Percentiles rank a stretch among this genome's conserved stretches.
Conservation (phyloP, 176 grass and related monocot species). For the Lolium multiflorum region DNA sequence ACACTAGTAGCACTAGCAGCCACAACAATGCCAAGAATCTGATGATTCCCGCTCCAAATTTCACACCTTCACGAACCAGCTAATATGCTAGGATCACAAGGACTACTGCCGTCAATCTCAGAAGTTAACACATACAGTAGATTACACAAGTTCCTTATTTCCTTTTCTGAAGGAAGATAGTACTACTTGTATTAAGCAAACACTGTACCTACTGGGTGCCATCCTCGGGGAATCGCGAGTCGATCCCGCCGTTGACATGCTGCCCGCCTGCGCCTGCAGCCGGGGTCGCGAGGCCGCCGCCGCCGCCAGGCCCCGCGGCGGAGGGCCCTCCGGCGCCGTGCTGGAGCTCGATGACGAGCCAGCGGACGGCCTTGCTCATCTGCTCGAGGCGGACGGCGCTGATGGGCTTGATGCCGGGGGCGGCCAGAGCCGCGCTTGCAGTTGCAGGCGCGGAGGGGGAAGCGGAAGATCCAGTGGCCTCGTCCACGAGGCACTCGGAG, state of each 20-base stretch:
- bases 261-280: conserved; percentile 45
- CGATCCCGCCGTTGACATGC: conserved; percentile 54
- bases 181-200: conserved; percentile 37
- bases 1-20: background rate
- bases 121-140: background rate
- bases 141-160: conserved; percentile 8
- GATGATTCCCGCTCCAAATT: conserved; percentile 1
- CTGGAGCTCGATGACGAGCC: conserved; percentile 34
- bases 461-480: conserved; percentile 62
- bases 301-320: conserved; percentile 1
- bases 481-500: conserved; percentile 93
- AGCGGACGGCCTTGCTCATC: conserved; percentile 38
- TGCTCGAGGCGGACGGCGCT: conserved; percentile 35
- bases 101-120: background rate
- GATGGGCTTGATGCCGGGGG: conserved; percentile 26
- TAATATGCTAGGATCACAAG: background rate
- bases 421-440: conserved; percentile 4
- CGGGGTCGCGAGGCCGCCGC: conserved; percentile 9
- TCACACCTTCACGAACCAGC: background rate
- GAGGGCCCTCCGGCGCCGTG: conserved; percentile 22
- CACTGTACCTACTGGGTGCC: conserved; percentile 69
- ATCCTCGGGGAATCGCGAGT: conserved; percentile 74
- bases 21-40: background rate
- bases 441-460: conserved; percentile 5
- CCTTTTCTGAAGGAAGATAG: background rate